phyloP scores from a whole-genome alignment of 2,329 filamentous ascomycete species.

The Fragosphaeria purpurea region DNA sequence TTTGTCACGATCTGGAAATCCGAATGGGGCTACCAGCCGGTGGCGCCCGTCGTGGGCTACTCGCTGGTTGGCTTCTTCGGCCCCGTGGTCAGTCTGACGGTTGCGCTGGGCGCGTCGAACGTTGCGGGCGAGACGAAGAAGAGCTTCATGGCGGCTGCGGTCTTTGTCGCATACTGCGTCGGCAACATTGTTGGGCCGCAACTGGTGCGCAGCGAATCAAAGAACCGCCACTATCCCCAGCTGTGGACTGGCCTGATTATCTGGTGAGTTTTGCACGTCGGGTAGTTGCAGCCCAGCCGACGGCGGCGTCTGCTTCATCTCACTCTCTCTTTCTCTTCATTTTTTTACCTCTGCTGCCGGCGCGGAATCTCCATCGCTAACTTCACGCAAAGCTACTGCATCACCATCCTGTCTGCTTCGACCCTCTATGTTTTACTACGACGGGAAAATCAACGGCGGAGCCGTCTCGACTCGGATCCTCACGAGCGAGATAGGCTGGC shows the following conservation, averaged over 20 bases:
- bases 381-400: constrained; percentile 45
- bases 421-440: constrained; percentile 49
- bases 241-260: constrained; percentile 61
- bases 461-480: constrained; percentile 41
- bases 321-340: no score
- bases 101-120: constrained; percentile 50
- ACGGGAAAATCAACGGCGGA: constrained; percentile 46
- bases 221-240: constrained; percentile 56
- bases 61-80: constrained; percentile 65
- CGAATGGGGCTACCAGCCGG: constrained; percentile 52
- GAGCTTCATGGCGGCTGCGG: constrained; percentile 62
- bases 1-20: constrained; percentile 67
- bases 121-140: constrained; percentile 71
- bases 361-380: neutral
- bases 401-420: constrained; percentile 50
- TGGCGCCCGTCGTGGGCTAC: constrained; percentile 59
- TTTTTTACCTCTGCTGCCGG: neutral
- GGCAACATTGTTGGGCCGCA: constrained; percentile 69
- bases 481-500: constrained; percentile 53
- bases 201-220: constrained; percentile 57
- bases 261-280: constrained; percentile 27
- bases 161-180: constrained; percentile 67
- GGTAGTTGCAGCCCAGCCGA: no score
- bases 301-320: no score
- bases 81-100: constrained; percentile 51